phyloP scores from a whole-genome alignment of 495 filamentous ascomycete genomes.

The Jackrogersella minutella region DNA sequence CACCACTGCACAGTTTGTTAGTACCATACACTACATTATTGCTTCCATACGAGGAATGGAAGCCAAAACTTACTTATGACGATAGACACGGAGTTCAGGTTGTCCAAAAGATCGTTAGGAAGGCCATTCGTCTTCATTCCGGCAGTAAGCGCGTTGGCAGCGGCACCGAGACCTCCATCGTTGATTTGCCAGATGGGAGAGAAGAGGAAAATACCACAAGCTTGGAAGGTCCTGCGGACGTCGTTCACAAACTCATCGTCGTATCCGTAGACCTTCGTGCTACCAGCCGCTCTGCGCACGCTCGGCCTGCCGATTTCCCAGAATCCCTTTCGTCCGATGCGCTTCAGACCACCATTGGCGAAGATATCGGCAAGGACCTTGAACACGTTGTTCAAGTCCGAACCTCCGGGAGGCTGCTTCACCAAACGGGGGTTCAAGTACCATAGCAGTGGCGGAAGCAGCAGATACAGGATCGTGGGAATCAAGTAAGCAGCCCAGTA shows the following conservation, averaged over 20 bases:
- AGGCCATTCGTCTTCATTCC: conserved; percentile 68
- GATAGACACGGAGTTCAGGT: conserved; percentile 75
- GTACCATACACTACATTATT: not conserved
- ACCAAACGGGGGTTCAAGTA: conserved; percentile 57
- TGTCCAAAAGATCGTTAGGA: conserved; percentile 77
- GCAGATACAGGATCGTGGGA: conserved; percentile 64
- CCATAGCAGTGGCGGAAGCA: conserved; percentile 61
- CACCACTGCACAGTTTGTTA: conserved; percentile 57
- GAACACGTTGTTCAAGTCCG: conserved; percentile 62
- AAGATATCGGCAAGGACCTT: conserved; percentile 60
- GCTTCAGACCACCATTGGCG: conserved; percentile 57
- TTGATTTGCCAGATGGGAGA: conserved; percentile 70
- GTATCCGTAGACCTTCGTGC: conserved; percentile 49
- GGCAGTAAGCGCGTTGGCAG: conserved; percentile 62
- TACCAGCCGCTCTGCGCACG: conserved; percentile 57
- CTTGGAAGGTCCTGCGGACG: conserved; percentile 59
- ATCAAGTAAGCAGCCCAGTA: conserved; percentile 80
- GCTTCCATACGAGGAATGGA: not conserved
- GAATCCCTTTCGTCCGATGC: conserved; percentile 63
- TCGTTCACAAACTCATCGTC: conserved; percentile 63
- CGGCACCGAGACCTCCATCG: conserved; percentile 55
- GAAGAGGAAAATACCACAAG: conserved; percentile 63
- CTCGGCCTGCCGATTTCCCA: conserved; percentile 68
- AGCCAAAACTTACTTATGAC: conserved; percentile 57
- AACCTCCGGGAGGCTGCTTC: conserved; percentile 60